A percentile compares a stretch with the other conserved stretches of the same genome.
phyloP scores from a whole-genome alignment of 441 rosid species.

The Pelargonium cotyledonis region DNA sequence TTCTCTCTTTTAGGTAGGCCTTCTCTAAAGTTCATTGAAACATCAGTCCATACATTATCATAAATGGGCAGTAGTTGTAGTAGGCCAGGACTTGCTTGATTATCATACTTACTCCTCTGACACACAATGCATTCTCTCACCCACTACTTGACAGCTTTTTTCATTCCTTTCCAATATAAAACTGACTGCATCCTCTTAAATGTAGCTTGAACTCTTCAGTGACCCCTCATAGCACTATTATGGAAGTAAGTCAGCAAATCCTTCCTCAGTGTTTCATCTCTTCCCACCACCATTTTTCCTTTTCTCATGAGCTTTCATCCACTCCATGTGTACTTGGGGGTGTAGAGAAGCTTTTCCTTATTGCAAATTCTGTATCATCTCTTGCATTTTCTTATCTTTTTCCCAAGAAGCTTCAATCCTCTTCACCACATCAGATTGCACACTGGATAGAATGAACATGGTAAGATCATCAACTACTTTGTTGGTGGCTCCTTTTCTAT shows the following conservation, averaged over 20 bases:
- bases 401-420: too few species aligned
- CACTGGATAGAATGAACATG: too few species aligned
- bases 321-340: too few species aligned
- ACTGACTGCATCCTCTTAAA: too few species aligned
- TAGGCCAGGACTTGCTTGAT: background rate
- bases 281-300: too few species aligned
- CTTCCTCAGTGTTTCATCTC: too few species aligned
- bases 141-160: background rate
- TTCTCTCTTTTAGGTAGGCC: background rate
- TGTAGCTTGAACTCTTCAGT: background rate
- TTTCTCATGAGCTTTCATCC: too few species aligned
- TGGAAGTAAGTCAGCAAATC: too few species aligned
- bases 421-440: too few species aligned
- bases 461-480: background rate
- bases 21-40: constrained; percentile 9
- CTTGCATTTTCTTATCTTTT: too few species aligned
- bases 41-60: background rate
- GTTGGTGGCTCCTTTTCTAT: background rate
- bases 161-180: background rate
- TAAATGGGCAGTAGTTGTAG: background rate
- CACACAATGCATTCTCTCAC: background rate
- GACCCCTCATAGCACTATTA: background rate
- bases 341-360: too few species aligned
- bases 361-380: too few species aligned
- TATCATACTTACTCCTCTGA: background rate